Evolutionary conservation across 345 rosid species (phyloP).

Genomic region (Linum tenue): DNA sequence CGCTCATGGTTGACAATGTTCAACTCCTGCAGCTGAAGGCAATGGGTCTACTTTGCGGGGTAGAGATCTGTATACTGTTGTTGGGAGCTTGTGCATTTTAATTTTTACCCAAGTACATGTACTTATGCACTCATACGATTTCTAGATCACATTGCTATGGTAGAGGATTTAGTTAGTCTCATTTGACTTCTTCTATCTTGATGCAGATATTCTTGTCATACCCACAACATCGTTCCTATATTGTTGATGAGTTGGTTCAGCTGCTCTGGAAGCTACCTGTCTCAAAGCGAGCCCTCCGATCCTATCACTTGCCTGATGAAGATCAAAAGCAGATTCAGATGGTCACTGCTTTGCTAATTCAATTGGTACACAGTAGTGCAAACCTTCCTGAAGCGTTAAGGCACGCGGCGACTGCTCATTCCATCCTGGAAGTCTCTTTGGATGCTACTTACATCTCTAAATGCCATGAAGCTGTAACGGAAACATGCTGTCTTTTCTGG

Average conservation of each 20-base stretch:
- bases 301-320: slow-evolving; percentile 94
- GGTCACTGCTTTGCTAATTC: slow-evolving; percentile 90
- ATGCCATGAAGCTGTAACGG: slow-evolving; percentile 79
- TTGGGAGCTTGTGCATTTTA: slow-evolving; percentile 10
- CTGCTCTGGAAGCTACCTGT: slow-evolving; percentile 82
- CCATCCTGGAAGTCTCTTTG: slow-evolving; percentile 51
- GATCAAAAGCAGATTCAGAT: slow-evolving; percentile 98
- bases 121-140: slow-evolving; percentile 1
- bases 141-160: slow-evolving; percentile 7
- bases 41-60: slow-evolving; percentile 81
- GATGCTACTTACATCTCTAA: slow-evolving; percentile 60
- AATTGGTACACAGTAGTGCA: slow-evolving; percentile 85
- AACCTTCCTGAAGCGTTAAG: slow-evolving; percentile 75
- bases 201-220: slow-evolving; percentile 83
- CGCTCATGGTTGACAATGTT: slow-evolving; percentile 85
- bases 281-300: slow-evolving; percentile 68
- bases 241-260: slow-evolving; percentile 82
- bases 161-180: not conserved
- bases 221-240: slow-evolving; percentile 70
- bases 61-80: slow-evolving; percentile 27
- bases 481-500: slow-evolving; percentile 95
- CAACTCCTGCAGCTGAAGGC: slow-evolving; percentile 96
- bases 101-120: not conserved
- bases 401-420: slow-evolving; percentile 46
- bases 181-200: slow-evolving; percentile 2